Base-by-base conservation (phyloP, 352 stramenopile genomes). In the Phytophthora sp. region DNA sequence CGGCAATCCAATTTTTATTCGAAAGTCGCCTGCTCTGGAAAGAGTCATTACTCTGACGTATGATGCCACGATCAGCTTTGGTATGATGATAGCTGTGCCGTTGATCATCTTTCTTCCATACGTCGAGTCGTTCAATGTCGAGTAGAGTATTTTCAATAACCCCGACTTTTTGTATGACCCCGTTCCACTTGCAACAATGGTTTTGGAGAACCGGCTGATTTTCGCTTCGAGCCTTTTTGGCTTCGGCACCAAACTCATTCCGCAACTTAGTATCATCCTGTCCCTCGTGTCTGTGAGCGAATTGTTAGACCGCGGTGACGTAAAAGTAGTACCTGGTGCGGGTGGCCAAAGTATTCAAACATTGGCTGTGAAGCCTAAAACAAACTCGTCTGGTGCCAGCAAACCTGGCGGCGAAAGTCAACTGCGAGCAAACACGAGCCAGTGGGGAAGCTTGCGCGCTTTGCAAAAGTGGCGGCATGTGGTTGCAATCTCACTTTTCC, bases 101-200 rank as follows among this genome's bases (percentile, higher is more conserved):
- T 21, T 68, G 2, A 26, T 56, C 8, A 62, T 69, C 17, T 66
- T 69, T n/a, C 12, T 55, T 20, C 65, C 65, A 12, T 66, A 62
- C 27, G 24, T 63, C 17, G 7, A 54, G 38, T 15, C 13, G 1
- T 73, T 73, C 31, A 42, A 69, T 28, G 13, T 59, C 15, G 28
- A 63, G 37, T 37, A 53, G 5, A 23, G 9, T 5, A 18, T 38
- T n/a, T 64, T 69, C 30, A 59, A 44, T 3, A 31, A 63, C 23
- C 2, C 6, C 2, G 17, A 69, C 17, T 51, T 44, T 6, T 9
- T 58, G 21, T 69, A 50, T 12, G 30, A 63, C 7, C 35, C 43
- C 0, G 35, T 63, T 0, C 0, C 10, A 9, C 7, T 55, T 0
- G 17, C 35, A 1, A 46, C n/a, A 3, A 24, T 63, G 21, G 52